Conservation (phyloP, 2,329 filamentous ascomycete genomes). For the Paecilomyces variotii region DNA sequence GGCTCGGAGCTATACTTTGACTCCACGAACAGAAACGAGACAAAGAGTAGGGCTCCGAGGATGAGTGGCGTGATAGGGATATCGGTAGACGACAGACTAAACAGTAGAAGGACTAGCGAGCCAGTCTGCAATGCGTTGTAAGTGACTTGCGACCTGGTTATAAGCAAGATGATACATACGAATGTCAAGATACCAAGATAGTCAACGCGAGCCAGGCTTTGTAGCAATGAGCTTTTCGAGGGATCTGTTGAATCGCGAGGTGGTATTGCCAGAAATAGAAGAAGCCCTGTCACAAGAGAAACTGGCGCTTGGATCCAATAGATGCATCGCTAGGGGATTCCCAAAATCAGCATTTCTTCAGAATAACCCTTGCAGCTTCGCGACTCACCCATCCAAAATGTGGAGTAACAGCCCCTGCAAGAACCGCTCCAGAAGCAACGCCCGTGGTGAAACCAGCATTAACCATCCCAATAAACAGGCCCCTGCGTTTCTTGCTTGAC, state of each 20-base stretch:
- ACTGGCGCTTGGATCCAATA: constrained; percentile 67
- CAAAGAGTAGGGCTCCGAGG: constrained; percentile 51
- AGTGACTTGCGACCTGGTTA: neutral
- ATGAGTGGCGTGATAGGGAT: constrained; percentile 54
- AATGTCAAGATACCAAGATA: constrained; percentile 64
- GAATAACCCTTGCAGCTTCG: neutral
- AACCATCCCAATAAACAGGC: constrained; percentile 64
- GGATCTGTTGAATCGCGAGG: constrained; percentile 30
- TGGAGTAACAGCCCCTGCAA: constrained; percentile 58
- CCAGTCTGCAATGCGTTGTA: constrained; percentile 38
- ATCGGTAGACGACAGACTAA: constrained; percentile 56
- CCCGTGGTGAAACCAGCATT: constrained; percentile 67
- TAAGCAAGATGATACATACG: constrained; percentile 34
- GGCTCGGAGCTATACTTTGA: constrained; percentile 57
- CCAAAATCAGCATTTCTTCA: neutral
- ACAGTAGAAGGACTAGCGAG: constrained; percentile 64
- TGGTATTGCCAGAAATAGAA: constrained; percentile 61
- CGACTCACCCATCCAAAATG: constrained; percentile 60
- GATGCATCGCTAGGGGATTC: constrained; percentile 50
- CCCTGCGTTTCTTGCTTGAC: constrained; percentile 57
- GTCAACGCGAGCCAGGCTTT: constrained; percentile 60
- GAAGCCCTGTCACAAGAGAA: constrained; percentile 52
- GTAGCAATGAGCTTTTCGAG: constrained; percentile 31
- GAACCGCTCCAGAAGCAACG: constrained; percentile 61
- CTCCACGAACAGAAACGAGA: constrained; percentile 55